A percentile compares a stretch with the other conserved stretches of the same genome.
Conservation (phyloP, 2,329 filamentous ascomycete genomes). For the Ceratocystis harringtonii region DNA sequence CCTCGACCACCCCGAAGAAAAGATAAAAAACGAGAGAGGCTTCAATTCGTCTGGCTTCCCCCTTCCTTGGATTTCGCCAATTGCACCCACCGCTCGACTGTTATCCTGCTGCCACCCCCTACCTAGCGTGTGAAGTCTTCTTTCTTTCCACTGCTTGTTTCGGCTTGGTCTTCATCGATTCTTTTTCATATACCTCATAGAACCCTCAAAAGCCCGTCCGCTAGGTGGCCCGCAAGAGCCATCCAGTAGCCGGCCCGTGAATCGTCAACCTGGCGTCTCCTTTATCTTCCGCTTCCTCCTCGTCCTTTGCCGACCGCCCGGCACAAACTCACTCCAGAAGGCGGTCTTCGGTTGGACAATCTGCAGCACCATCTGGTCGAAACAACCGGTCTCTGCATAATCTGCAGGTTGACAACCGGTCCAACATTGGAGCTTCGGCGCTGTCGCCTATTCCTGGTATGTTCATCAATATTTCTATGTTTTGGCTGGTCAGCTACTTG, state of each 20-base stretch:
- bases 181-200: background rate
- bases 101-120: background rate
- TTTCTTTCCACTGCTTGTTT: background rate
- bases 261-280: conserved; percentile 20
- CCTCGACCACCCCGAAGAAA: background rate
- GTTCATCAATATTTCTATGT: background rate
- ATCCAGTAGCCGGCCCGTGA: conserved; percentile 16
- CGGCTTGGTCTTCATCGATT: background rate
- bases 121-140: background rate
- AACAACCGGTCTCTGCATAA: conserved; percentile 14
- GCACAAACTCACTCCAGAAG: conserved; percentile 35
- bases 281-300: conserved; percentile 31
- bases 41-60: background rate
- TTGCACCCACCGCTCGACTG: background rate
- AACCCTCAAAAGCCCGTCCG: conserved; percentile 14
- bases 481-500: background rate
- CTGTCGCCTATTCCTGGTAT: conserved; percentile 16
- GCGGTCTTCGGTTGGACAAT: conserved; percentile 32
- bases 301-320: conserved; percentile 38
- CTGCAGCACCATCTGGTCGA: conserved; percentile 23
- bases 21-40: background rate
- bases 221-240: conserved; percentile 16
- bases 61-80: background rate
- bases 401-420: conserved; percentile 13
- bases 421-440: conserved; percentile 7